Conservation (phyloP, 306 rosid species). For the Corylus americana region DNA sequence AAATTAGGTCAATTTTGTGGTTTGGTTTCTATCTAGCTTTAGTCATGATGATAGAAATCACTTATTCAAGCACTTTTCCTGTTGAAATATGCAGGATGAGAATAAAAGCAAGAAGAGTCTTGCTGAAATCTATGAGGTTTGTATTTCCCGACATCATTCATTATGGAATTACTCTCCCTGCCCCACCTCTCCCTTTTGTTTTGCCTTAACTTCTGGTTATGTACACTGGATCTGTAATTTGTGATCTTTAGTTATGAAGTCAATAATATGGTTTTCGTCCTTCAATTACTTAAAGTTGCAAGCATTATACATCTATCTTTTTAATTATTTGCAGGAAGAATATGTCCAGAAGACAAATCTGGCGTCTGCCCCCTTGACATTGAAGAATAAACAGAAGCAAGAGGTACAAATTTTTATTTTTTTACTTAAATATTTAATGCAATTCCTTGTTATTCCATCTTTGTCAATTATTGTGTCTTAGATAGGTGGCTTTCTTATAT, state of each 20-base stretch:
- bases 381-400: constrained; percentile 65
- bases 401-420: constrained; percentile 55
- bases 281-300: background rate
- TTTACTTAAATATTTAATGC: constrained; percentile 4
- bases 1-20: constrained; percentile 18
- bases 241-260: background rate
- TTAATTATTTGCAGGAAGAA: constrained; percentile 68
- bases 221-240: background rate
- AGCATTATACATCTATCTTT: background rate
- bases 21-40: constrained; percentile 17
- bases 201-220: background rate
- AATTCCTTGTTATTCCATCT: constrained; percentile 6
- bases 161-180: constrained; percentile 20
- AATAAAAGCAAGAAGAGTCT: constrained; percentile 91
- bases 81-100: constrained; percentile 63
- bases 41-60: constrained; percentile 17
- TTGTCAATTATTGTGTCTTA: background rate
- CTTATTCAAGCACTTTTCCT: constrained; percentile 20
- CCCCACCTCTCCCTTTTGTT: background rate
- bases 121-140: constrained; percentile 87
- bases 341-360: constrained; percentile 65
- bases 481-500: too few species aligned
- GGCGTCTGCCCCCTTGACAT: constrained; percentile 60
- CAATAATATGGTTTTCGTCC: background rate
- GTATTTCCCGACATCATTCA: constrained; percentile 34